Conservation (phyloP, 306 rosid species). For the Lablab purpureus region DNA sequence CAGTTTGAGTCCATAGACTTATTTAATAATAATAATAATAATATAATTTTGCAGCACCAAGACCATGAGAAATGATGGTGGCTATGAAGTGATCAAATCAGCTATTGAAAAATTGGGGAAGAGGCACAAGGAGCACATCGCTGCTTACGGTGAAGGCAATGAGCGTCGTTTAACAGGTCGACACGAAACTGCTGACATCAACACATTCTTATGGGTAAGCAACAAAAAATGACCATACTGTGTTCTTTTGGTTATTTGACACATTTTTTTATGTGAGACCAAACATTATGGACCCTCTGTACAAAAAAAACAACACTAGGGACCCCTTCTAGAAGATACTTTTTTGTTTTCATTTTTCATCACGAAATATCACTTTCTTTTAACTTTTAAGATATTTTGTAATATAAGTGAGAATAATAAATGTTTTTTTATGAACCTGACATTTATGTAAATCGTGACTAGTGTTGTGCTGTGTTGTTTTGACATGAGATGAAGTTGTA, state of each 20-base stretch:
- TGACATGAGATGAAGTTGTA: neutral
- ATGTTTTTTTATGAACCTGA: too few relatives aligned
- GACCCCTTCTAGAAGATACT: neutral
- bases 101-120: constrained; percentile 79
- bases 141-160: constrained; percentile 98
- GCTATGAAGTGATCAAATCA: constrained; percentile 77
- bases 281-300: neutral
- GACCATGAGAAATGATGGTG: constrained; percentile 84
- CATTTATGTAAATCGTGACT: neutral
- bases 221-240: neutral
- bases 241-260: neutral
- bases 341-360: neutral
- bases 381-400: too few relatives aligned
- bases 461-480: neutral
- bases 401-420: too few relatives aligned
- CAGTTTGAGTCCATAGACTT: neutral
- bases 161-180: constrained; percentile 88
- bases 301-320: neutral
- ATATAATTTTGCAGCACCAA: constrained; percentile 66
- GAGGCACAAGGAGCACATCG: constrained; percentile 83
- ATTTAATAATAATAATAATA: neutral
- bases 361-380: neutral
- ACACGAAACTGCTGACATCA: constrained; percentile 90
- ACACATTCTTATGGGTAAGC: constrained; percentile 89
- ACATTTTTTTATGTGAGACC: neutral